Percentiles rank a stretch among this genome's conserved stretches.
Conservation (phyloP, 2,329 filamentous ascomycete species). For the Juglanconis sp. region DNA sequence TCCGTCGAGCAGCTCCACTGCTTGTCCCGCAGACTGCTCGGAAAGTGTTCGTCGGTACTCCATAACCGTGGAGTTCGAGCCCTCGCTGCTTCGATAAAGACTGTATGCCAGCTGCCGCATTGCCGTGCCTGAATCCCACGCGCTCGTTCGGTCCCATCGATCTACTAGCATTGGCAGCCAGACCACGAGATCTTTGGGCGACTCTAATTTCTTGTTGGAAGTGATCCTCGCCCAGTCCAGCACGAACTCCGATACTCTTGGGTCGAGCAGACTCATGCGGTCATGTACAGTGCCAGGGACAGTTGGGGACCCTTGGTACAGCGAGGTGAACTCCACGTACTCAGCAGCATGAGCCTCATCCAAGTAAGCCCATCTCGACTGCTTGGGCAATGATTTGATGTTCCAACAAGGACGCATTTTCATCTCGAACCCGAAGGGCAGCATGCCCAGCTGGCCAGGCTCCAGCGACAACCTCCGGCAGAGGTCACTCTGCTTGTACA, state of each 20-base stretch:
- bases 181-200: slow-evolving; percentile 24
- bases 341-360: slow-evolving; percentile 16
- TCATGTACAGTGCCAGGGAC: not conserved
- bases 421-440: slow-evolving; percentile 32
- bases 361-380: slow-evolving; percentile 19
- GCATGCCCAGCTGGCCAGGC: slow-evolving; percentile 21
- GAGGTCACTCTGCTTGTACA: slow-evolving; percentile 23
- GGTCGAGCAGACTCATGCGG: slow-evolving; percentile 24
- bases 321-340: slow-evolving; percentile 25
- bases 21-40: slow-evolving; percentile 27
- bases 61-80: slow-evolving; percentile 22
- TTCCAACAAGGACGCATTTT: slow-evolving; percentile 24
- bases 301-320: slow-evolving; percentile 13
- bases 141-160: slow-evolving; percentile 33
- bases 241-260: slow-evolving; percentile 25
- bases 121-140: slow-evolving; percentile 36
- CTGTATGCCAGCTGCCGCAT: slow-evolving; percentile 36
- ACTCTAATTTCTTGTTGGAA: slow-evolving; percentile 21
- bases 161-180: slow-evolving; percentile 41
- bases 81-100: slow-evolving; percentile 14
- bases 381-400: slow-evolving; percentile 22
- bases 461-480: slow-evolving; percentile 25
- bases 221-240: slow-evolving; percentile 20
- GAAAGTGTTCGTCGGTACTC: slow-evolving; percentile 38
- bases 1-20: slow-evolving; percentile 25